Evolutionary conservation across 352 stramenopile genomes (phyloP).

Genomic region (Achlya hypogyna): DNA sequence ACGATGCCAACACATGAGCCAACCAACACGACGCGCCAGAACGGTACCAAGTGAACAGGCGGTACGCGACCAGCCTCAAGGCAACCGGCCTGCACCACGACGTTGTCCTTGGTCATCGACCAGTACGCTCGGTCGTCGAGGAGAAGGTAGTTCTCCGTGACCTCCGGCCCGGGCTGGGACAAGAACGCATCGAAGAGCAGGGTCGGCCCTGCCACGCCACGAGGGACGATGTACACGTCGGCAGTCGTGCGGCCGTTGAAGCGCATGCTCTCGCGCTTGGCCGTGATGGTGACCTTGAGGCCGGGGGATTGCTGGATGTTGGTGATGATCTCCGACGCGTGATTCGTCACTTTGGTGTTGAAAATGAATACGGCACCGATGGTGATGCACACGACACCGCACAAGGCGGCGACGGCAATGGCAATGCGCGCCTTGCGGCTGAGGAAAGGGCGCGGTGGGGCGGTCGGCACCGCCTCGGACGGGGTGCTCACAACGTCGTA

Average conservation of each 20-base stretch:
- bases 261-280: neutral
- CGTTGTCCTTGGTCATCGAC: neutral
- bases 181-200: slow-evolving; percentile 10
- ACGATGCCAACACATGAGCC: too few relatives aligned
- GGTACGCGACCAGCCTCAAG: neutral
- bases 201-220: neutral
- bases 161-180: neutral
- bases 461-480: neutral
- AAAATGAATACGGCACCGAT: neutral
- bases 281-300: neutral
- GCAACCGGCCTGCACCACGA: neutral
- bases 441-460: neutral
- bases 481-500: neutral
- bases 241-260: slow-evolving; percentile 1
- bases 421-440: neutral
- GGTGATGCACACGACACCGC: neutral
- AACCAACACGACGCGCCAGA: too few relatives aligned
- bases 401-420: neutral
- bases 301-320: slow-evolving; percentile 2
- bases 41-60: slow-evolving; percentile 10
- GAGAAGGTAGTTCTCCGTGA: neutral
- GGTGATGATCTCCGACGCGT: neutral
- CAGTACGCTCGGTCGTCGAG: slow-evolving; percentile 9
- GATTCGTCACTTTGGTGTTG: neutral
- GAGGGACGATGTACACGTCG: neutral